phyloP scores from a whole-genome alignment of 257 asterid genomes.

The Fraxinus pennsylvanica region DNA sequence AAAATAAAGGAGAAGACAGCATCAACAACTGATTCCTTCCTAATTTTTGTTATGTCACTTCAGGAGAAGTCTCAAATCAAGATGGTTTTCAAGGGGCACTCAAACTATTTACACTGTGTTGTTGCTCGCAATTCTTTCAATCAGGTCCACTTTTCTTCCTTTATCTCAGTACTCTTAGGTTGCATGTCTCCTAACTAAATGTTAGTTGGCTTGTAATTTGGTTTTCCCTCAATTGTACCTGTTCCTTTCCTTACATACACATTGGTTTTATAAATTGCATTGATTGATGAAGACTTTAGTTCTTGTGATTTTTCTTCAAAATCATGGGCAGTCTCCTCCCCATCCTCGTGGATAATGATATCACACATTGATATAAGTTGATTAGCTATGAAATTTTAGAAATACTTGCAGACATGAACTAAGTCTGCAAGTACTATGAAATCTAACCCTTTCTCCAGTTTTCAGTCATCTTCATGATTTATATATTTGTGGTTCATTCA shows the following conservation, averaged over 20 bases:
- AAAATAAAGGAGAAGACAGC: neutral
- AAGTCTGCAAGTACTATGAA: slow-evolving; percentile 19
- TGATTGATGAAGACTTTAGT: neutral
- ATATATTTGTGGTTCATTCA: slow-evolving; percentile 18
- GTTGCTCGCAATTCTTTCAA: slow-evolving; percentile 61
- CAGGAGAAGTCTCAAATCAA: slow-evolving; percentile 76
- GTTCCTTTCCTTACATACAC: neutral
- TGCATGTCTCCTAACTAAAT: neutral
- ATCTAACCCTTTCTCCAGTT: neutral
- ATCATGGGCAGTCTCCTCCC: neutral
- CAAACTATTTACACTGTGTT: slow-evolving; percentile 76
- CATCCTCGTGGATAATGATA: neutral
- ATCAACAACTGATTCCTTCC: neutral
- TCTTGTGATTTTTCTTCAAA: neutral
- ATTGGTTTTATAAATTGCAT: neutral
- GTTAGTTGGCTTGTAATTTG: neutral
- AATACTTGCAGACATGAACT: neutral
- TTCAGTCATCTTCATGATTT: slow-evolving; percentile 13
- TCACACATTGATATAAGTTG: neutral
- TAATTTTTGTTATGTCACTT: slow-evolving; percentile 1
- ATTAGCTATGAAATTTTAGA: neutral
- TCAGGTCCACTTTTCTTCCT: slow-evolving; percentile 56
- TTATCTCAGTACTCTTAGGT: neutral
- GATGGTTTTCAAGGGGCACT: slow-evolving; percentile 82
- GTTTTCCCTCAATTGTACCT: neutral